A percentile compares a stretch with the other conserved stretches of the same genome.
These are phyloP conservation scores for Phoenix roebelenii DNA, from an alignment of 176 grass and related monocot genomes.

Conservation along the genomic window DNA sequence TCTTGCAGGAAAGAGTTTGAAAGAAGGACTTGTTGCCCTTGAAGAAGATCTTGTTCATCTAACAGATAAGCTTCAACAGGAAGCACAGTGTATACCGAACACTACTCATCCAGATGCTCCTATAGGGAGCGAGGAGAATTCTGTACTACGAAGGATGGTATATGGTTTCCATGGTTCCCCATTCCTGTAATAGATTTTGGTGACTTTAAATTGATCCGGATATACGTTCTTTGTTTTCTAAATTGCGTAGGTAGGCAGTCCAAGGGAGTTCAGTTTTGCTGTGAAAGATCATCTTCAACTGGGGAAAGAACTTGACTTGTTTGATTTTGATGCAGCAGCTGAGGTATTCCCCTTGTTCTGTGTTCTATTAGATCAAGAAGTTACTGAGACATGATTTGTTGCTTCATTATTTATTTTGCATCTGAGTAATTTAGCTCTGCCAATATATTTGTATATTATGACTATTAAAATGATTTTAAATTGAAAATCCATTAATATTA, in stretches of 20 bases:
- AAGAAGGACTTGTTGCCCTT: slow-evolving; percentile 73
- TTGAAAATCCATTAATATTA: too few species aligned
- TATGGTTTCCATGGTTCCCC: too few species aligned
- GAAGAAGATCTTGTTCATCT: slow-evolving; percentile 84
- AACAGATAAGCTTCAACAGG: slow-evolving; percentile 73
- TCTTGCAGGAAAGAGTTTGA: slow-evolving; percentile 69
- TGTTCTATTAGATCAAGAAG: too few species aligned
- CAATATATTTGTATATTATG: too few species aligned
- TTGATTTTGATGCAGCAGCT: slow-evolving; percentile 93
- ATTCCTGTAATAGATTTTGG: too few species aligned
- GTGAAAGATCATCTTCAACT: slow-evolving; percentile 86
- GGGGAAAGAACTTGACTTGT: slow-evolving; percentile 85
- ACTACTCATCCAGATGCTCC: slow-evolving; percentile 81
- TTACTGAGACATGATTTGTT: too few species aligned
- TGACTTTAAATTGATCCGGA: slow-evolving; percentile 2
- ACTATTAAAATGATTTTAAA: too few species aligned
- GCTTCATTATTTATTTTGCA: too few species aligned
- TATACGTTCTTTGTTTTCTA: slow-evolving; percentile 17
- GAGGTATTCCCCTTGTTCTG: slow-evolving; percentile 38
- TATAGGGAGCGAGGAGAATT: slow-evolving; percentile 62
- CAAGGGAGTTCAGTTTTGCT: slow-evolving; percentile 62
- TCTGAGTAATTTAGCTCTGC: too few species aligned
- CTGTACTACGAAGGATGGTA: slow-evolving; percentile 77
- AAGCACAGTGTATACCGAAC: slow-evolving; percentile 93
- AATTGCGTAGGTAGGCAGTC: slow-evolving; percentile 58